Base-by-base conservation (phyloP, 208 protist genomes). In the Trypanosomatidae sp. region DNA sequence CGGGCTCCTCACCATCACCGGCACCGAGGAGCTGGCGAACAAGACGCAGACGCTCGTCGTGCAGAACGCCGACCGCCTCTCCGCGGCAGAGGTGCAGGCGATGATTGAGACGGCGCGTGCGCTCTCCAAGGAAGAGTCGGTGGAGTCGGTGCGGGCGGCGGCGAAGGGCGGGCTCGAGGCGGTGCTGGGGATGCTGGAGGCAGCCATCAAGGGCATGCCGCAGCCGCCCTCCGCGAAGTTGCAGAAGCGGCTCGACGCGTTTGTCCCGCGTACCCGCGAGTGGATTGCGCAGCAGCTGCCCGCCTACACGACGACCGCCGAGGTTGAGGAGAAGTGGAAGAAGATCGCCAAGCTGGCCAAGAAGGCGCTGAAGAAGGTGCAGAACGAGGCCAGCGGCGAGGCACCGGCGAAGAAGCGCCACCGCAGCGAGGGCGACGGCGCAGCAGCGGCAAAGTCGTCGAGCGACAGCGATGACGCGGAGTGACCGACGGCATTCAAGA, bases 1-100 rank as follows among this genome's bases (percentile, higher is more conserved):
- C 83, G 98, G 98, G n/a, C 99, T 99, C 64, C 90, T 99, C 53
- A 95, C 92, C 66, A 98, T 99, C 33, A 97, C 91, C 46, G 99
- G 99, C 30, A 91, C 87, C 39, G 98, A 99, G 81, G 97, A 99
- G 79, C 88, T 89, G 50, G 97, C 97, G 25, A 92, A 79, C 74
- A 88, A 93, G 58, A 78, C 55, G 17, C 88, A 97, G 69, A 98
- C 97, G 64, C 98, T 99, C 71, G 91, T 93, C 39, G 99, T 99
- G 69, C 98, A 90, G 47, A 91, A 81, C 77, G 70, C 30, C 59
- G 89, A 92, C 39, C 79, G 90, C 3, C 88, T 97, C 47, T 92
- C 84, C 19, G 84, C 87, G 15, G 80, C 10, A 56, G 80, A 84
- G 65, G 87, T 97, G 58, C 55, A 79, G 65, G 52, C 79, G 52